These are phyloP conservation scores for Choricystis sp. DNA, from an alignment of 139 green algal genomes.

Conservation along the genomic window DNA sequence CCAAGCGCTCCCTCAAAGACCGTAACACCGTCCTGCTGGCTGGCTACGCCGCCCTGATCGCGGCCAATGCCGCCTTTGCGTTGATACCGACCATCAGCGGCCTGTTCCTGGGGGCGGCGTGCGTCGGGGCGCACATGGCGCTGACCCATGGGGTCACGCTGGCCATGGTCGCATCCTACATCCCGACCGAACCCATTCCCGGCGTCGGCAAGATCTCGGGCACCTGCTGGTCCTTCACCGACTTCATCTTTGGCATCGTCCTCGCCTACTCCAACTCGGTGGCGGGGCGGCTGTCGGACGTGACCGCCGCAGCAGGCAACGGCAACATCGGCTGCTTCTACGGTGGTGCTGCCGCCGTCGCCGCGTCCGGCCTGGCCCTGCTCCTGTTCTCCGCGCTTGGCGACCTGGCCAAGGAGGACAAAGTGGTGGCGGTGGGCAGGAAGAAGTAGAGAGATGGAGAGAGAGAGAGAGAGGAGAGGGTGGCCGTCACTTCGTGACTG, in stretches of 20 bases:
- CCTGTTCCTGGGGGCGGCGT: constrained; percentile 42
- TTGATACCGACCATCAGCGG: constrained; percentile 16
- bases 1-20: constrained; percentile 27
- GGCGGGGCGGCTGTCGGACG: constrained; percentile 47
- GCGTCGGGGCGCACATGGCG: constrained; percentile 67
- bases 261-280: constrained; percentile 48
- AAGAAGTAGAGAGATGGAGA: no score
- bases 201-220: constrained; percentile 53
- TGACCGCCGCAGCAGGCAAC: constrained; percentile 16
- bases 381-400: constrained; percentile 37
- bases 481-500: no score
- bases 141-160: constrained; percentile 63
- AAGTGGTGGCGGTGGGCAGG: neutral
- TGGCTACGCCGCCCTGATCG: constrained; percentile 49
- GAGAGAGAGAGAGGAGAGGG: no score
- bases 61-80: constrained; percentile 34
- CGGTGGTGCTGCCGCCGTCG: constrained; percentile 34
- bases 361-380: constrained; percentile 28
- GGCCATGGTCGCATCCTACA: constrained; percentile 47
- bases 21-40: constrained; percentile 47
- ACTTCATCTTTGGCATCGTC: constrained; percentile 49
- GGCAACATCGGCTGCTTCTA: constrained; percentile 63
- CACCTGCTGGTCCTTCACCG: constrained; percentile 66
- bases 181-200: constrained; percentile 28
- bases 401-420: constrained; percentile 34